Evolutionary conservation across 768 basidiomycete species (phyloP).

Genomic region (Lentinula sp.): DNA sequence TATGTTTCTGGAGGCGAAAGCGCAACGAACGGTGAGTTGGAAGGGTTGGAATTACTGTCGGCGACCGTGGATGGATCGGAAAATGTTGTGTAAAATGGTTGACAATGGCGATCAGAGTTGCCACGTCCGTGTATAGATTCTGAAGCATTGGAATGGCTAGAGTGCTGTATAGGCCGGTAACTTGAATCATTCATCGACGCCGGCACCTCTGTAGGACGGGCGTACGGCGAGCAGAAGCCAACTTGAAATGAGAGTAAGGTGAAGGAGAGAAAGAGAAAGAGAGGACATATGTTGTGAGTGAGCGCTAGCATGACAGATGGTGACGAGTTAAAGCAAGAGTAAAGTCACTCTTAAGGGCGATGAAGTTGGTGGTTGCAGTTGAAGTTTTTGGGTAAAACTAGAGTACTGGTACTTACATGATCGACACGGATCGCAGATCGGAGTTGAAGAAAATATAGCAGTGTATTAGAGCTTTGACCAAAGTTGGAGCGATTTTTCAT

Average conservation of each 20-base stretch:
- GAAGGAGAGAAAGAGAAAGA: background rate
- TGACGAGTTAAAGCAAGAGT: too few species aligned
- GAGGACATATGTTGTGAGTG: background rate
- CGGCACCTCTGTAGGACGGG: background rate
- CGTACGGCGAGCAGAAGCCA: background rate
- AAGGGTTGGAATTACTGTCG: background rate
- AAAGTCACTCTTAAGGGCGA: background rate
- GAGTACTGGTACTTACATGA: too few species aligned
- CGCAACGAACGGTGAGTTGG: conserved; percentile 16
- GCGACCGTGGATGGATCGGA: conserved; percentile 6
- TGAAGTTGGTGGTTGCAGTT: background rate
- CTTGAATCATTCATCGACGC: background rate
- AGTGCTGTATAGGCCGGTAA: background rate
- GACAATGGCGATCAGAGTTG: conserved; percentile 10
- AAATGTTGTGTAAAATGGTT: conserved; percentile 16
- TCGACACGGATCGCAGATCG: too few species aligned
- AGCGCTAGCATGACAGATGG: background rate
- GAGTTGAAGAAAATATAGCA: too few species aligned
- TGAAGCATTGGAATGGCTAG: background rate
- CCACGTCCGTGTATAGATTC: background rate
- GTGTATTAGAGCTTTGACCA: too few species aligned
- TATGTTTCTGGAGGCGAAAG: conserved; percentile 21
- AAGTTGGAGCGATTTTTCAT: too few species aligned
- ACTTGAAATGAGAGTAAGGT: background rate
- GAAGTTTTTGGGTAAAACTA: background rate